A percentile compares a stretch with the other conserved stretches of the same genome.
Evolutionary conservation across 148 eudicot species (phyloP).

Genomic region (Arbutus unedo): DNA sequence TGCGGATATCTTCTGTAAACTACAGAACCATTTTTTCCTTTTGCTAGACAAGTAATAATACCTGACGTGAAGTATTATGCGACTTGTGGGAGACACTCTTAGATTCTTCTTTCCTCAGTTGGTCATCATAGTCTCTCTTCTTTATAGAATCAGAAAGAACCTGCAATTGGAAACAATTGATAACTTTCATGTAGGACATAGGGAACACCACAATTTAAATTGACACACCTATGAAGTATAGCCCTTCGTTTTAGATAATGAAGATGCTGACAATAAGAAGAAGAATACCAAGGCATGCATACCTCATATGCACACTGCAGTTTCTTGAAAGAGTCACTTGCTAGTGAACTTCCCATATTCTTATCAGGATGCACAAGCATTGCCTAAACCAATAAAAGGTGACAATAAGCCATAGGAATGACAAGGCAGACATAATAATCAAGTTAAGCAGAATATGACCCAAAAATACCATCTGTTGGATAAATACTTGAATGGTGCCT

Average conservation of each 20-base stretch:
- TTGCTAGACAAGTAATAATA: slow-evolving; percentile 15
- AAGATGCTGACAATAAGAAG: background rate
- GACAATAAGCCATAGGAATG: slow-evolving; percentile 6
- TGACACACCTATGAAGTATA: slow-evolving; percentile 1
- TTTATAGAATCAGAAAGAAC: slow-evolving; percentile 90
- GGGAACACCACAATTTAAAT: slow-evolving; percentile 9
- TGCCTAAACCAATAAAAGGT: slow-evolving; percentile 50
- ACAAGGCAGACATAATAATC: background rate
- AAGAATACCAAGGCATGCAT: slow-evolving; percentile 14
- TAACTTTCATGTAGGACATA: slow-evolving; percentile 7
- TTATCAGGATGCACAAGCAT: slow-evolving; percentile 99
- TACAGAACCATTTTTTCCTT: background rate
- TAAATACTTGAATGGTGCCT: background rate
- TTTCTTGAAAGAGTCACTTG: slow-evolving; percentile 99
- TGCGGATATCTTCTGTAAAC: background rate
- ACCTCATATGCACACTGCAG: slow-evolving; percentile 99
- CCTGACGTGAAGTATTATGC: slow-evolving; percentile 80
- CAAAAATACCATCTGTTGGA: background rate
- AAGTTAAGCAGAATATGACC: background rate
- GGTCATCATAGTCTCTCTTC: slow-evolving; percentile 95
- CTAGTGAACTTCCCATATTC: slow-evolving; percentile 93
- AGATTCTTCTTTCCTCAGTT: slow-evolving; percentile 78
- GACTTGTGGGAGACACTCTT: slow-evolving; percentile 61
- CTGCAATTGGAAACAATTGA: slow-evolving; percentile 33
- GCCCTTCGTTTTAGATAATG: background rate